A percentile compares a stretch with the other conserved stretches of the same genome.
Conservation (phyloP, 1,284 basidiomycete genomes). For the Chondrostereum purpureum region DNA sequence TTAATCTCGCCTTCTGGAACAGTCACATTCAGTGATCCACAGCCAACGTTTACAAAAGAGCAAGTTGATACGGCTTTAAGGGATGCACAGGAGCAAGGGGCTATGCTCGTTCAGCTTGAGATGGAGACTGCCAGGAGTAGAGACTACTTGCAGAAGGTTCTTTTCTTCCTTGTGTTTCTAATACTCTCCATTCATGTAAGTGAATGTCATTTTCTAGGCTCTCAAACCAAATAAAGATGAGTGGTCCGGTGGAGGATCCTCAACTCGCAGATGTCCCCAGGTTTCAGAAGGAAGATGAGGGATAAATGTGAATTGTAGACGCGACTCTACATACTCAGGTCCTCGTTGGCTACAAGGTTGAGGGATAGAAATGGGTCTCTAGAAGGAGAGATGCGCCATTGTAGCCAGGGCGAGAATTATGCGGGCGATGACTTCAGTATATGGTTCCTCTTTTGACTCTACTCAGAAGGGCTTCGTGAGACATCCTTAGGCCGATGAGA, state of each 20-base stretch:
- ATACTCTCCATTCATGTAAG: neutral
- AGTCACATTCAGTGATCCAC: constrained; percentile 65
- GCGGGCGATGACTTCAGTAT: no score
- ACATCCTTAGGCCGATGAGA: no score
- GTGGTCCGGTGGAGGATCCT: neutral
- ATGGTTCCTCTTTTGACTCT: no score
- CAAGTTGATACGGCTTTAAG: constrained; percentile 62
- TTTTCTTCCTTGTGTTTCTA: neutral
- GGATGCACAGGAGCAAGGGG: constrained; percentile 51
- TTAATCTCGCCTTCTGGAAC: constrained; percentile 57
- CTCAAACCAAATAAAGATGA: neutral
- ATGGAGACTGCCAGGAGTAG: constrained; percentile 51
- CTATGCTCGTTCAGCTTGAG: constrained; percentile 46
- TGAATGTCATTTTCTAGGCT: neutral
- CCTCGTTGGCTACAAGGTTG: no score
- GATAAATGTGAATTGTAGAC: no score
- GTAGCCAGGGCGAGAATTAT: no score
- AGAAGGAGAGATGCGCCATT: no score
- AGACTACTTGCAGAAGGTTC: constrained; percentile 63
- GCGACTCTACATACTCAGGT: no score
- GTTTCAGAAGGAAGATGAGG: no score
- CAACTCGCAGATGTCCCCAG: no score
- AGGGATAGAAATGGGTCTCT: no score
- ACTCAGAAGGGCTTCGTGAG: no score
- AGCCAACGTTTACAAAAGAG: constrained; percentile 52